phyloP scores from a whole-genome alignment of 1,139 yeast species.

The Saccharomyces hybrid region DNA sequence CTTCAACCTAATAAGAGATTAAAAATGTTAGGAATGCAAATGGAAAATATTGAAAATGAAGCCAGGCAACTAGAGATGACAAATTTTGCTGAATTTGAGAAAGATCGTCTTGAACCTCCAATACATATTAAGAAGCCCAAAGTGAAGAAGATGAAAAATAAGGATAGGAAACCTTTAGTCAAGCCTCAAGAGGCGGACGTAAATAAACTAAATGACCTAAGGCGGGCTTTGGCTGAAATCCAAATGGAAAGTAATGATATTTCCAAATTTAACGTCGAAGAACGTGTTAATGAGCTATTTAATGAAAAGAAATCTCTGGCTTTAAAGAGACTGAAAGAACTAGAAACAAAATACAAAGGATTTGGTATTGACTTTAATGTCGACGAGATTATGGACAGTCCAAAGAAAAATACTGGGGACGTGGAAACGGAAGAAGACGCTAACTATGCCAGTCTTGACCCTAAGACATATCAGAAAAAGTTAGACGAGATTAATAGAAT shows the following conservation, averaged over 20 bases:
- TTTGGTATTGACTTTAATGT: constrained; percentile 49
- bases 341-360: constrained; percentile 54
- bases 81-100: constrained; percentile 50
- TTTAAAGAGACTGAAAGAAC: constrained; percentile 55
- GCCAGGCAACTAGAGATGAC: constrained; percentile 86
- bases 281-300: constrained; percentile 47
- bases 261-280: constrained; percentile 50
- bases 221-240: constrained; percentile 50
- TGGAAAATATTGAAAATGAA: constrained; percentile 78
- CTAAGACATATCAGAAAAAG: constrained; percentile 38
- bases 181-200: constrained; percentile 29
- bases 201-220: constrained; percentile 42
- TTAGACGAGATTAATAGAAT: constrained; percentile 42
- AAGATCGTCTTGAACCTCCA: constrained; percentile 20
- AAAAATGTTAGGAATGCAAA: constrained; percentile 68
- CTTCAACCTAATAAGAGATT: constrained; percentile 70
- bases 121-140: constrained; percentile 10
- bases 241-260: constrained; percentile 72
- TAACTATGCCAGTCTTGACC: constrained; percentile 33
- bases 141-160: constrained; percentile 4
- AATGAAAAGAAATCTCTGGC: constrained; percentile 55
- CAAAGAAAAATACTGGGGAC: constrained; percentile 9
- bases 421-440: constrained; percentile 2
- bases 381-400: constrained; percentile 9
- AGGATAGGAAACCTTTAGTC: constrained; percentile 1